Percentiles rank a stretch among this genome's conserved stretches.
phyloP scores from a whole-genome alignment of 306 rosid genomes.

The Chamaecrista fasciculata region DNA sequence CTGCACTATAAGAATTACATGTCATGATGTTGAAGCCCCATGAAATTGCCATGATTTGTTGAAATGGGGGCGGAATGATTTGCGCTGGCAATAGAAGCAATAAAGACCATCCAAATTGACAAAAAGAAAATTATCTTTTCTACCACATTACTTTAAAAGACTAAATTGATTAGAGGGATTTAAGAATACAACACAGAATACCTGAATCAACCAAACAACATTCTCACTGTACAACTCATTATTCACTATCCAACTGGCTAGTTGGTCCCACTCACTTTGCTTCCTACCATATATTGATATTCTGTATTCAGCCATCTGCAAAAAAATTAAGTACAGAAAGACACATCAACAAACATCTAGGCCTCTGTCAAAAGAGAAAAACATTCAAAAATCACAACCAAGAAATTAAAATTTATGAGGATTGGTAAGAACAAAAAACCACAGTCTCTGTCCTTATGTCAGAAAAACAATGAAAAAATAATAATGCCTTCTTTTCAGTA shows the following conservation, averaged over 20 bases:
- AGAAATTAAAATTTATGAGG: not conserved
- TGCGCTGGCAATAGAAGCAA: not conserved
- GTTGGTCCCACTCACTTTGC: conserved; percentile 90
- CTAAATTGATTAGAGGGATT: not conserved
- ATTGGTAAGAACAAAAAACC: not conserved
- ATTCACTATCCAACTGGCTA: conserved; percentile 87
- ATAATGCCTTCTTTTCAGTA: not conserved
- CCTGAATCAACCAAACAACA: conserved; percentile 93
- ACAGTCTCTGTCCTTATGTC: not conserved
- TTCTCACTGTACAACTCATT: conserved; percentile 71
- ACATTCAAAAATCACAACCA: conserved; percentile 1
- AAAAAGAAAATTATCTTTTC: not conserved
- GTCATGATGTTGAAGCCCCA: not conserved
- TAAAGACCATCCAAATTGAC: not conserved
- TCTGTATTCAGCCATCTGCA: conserved; percentile 88
- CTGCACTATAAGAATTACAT: not conserved
- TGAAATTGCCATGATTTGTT: not conserved
- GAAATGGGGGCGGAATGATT: not conserved
- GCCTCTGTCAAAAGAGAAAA: conserved; percentile 16
- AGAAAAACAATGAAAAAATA: not conserved
- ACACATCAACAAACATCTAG: conserved; percentile 2
- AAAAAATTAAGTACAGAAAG: not conserved
- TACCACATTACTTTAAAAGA: not conserved
- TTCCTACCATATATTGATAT: conserved; percentile 84
- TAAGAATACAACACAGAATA: conserved; percentile 12